Evolutionary conservation across 192 early-diverging fungal species (phyloP).

Genomic region (Backusella sp.): DNA sequence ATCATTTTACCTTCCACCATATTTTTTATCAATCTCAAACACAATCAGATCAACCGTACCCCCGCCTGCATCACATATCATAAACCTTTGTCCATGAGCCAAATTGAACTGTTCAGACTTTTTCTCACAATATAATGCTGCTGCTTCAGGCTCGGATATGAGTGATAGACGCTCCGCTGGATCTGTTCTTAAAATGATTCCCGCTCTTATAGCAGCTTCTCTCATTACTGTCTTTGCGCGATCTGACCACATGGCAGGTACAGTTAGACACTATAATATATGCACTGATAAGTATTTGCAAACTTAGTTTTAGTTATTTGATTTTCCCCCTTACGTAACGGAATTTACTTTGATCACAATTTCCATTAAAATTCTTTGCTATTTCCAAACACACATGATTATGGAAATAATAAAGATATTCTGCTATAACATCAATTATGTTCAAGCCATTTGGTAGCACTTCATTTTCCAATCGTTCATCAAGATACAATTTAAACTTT

Average conservation of each 20-base stretch:
- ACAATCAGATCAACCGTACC: conserved; percentile 55
- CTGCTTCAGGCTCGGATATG: conserved; percentile 42
- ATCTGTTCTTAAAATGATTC: conserved; percentile 40
- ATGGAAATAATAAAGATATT: conserved; percentile 48
- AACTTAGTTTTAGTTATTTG: background rate
- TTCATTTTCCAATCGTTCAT: conserved; percentile 38
- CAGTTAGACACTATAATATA: conserved; percentile 42
- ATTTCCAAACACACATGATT: conserved; percentile 34
- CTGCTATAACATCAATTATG: conserved; percentile 47
- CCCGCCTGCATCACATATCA: conserved; percentile 55
- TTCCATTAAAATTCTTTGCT: conserved; percentile 37
- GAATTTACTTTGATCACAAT: conserved; percentile 44
- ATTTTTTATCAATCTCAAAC: conserved; percentile 33
- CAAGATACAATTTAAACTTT: conserved; percentile 52
- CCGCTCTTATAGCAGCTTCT: conserved; percentile 45
- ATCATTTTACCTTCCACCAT: conserved; percentile 17
- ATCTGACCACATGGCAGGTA: conserved; percentile 53
- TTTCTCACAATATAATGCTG: conserved; percentile 49
- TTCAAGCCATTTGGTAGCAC: conserved; percentile 44
- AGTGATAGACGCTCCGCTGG: conserved; percentile 40
- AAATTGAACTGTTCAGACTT: conserved; percentile 46
- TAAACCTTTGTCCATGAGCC: conserved; percentile 40
- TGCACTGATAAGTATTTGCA: background rate
- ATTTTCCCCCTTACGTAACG: conserved; percentile 27
- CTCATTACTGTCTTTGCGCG: conserved; percentile 47